Percentiles rank a stretch among this genome's conserved stretches.
Evolutionary conservation across 495 filamentous ascomycete genomes (phyloP).

Genomic region (Clohesyomyces aquaticus): DNA sequence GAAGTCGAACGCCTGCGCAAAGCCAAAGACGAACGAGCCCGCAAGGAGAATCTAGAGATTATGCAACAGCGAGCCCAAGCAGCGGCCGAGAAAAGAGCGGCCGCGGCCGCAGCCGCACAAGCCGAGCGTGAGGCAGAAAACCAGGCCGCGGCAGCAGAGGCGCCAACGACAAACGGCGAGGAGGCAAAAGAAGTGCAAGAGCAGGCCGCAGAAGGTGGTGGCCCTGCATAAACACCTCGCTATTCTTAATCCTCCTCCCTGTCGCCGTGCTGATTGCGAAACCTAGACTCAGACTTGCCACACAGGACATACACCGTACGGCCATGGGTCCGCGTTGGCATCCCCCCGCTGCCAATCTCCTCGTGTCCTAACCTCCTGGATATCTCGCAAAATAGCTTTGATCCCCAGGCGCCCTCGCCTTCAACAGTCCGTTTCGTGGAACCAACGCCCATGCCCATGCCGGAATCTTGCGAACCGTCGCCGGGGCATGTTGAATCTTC

Average conservation of each 20-base stretch:
- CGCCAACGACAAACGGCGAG: conserved; percentile 9
- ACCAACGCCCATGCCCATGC: conserved; percentile 5
- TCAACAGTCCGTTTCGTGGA: conserved; percentile 13
- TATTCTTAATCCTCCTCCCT: conserved; percentile 16
- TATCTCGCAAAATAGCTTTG: background rate
- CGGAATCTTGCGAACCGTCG: no score
- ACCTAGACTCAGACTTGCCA: conserved; percentile 21
- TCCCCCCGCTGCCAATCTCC: conserved; percentile 7
- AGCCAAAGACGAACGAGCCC: conserved; percentile 82
- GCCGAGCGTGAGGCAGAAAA: conserved; percentile 6
- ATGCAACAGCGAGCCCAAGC: conserved; percentile 52
- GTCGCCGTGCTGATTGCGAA: conserved; percentile 23
- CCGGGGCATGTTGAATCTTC: no score
- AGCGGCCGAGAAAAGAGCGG: conserved; percentile 39
- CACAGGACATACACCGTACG: conserved; percentile 19
- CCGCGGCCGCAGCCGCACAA: conserved; percentile 23
- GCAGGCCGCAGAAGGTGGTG: conserved; percentile 35
- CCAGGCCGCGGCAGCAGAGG: background rate
- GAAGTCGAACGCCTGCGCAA: conserved; percentile 85
- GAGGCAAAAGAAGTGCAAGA: conserved; percentile 39
- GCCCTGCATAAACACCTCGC: conserved; percentile 31
- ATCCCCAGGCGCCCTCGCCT: background rate
- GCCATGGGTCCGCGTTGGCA: conserved; percentile 28
- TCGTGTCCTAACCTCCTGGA: background rate
- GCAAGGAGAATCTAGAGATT: conserved; percentile 82